Conservation (phyloP, 306 rosid genomes). For the Arachis hypogaea region DNA sequence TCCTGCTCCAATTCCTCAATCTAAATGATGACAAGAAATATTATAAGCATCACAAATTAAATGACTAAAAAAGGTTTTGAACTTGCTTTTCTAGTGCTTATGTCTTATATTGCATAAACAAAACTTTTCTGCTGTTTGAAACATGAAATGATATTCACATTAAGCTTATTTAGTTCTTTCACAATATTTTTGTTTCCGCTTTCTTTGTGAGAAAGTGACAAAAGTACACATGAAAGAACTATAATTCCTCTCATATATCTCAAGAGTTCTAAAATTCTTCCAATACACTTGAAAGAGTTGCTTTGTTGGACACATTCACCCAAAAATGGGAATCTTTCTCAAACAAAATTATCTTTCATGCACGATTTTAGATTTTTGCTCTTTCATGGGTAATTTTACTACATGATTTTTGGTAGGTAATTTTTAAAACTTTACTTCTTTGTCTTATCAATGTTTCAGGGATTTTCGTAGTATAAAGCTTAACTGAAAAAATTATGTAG, state of each 20-base stretch:
- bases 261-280: no score
- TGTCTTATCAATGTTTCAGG: no score
- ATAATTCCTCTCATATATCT: no score
- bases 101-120: slow-evolving; percentile 21
- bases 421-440: no score
- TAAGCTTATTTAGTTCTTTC: background rate
- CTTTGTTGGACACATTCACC: no score
- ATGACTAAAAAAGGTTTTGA: slow-evolving; percentile 13
- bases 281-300: no score
- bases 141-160: slow-evolving; percentile 21
- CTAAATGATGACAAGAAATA: slow-evolving; percentile 51
- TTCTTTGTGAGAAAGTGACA: background rate
- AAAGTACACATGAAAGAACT: no score
- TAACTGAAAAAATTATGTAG: background rate
- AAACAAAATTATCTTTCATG: no score
- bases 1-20: slow-evolving; percentile 88
- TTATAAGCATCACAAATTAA: slow-evolving; percentile 31
- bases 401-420: no score
- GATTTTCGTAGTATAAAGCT: background rate
- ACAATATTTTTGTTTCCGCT: background rate
- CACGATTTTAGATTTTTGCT: no score
- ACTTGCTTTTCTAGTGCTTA: slow-evolving; percentile 25
- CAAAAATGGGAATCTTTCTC: no score
- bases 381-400: no score
- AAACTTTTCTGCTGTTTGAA: slow-evolving; percentile 21